Conservation (phyloP, 108 stramenopile genomes). For the Cyclotella sp. region DNA sequence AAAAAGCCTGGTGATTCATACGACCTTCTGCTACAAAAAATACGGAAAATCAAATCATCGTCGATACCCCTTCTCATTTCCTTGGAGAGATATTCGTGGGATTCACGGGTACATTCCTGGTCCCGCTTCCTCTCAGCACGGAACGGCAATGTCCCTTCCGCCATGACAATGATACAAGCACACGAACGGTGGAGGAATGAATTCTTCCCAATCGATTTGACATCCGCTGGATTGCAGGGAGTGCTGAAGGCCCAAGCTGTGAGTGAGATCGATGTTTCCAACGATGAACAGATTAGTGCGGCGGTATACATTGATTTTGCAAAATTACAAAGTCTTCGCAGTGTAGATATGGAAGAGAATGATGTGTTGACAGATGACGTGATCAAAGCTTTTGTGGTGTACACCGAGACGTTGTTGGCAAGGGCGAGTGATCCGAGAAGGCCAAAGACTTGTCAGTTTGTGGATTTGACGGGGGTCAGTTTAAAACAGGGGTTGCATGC, state of each 20-base stretch:
- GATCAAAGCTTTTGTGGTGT: constrained; percentile 79
- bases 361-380: constrained; percentile 63
- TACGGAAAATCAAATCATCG: constrained; percentile 52
- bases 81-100: constrained; percentile 81
- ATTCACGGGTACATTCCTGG: constrained; percentile 83
- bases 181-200: constrained; percentile 77
- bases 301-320: constrained; percentile 85
- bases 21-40: constrained; percentile 53
- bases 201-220: constrained; percentile 85
- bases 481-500: constrained; percentile 73
- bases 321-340: constrained; percentile 57
- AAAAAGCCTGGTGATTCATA: constrained; percentile 40
- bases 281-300: constrained; percentile 48
- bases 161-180: constrained; percentile 79
- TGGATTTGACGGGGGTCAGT: constrained; percentile 76
- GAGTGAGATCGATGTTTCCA: constrained; percentile 63
- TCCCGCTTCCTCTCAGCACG: constrained; percentile 74
- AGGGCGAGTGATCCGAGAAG: constrained; percentile 65
- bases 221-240: constrained; percentile 60
- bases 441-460: constrained; percentile 75
- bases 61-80: constrained; percentile 61
- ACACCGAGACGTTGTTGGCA: constrained; percentile 75
- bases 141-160: constrained; percentile 73
- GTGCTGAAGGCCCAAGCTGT: constrained; percentile 71
- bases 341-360: constrained; percentile 32